These are phyloP conservation scores for Sporothrix inflata DNA, from an alignment of 2,329 filamentous ascomycete species.

Conservation along the genomic window DNA sequence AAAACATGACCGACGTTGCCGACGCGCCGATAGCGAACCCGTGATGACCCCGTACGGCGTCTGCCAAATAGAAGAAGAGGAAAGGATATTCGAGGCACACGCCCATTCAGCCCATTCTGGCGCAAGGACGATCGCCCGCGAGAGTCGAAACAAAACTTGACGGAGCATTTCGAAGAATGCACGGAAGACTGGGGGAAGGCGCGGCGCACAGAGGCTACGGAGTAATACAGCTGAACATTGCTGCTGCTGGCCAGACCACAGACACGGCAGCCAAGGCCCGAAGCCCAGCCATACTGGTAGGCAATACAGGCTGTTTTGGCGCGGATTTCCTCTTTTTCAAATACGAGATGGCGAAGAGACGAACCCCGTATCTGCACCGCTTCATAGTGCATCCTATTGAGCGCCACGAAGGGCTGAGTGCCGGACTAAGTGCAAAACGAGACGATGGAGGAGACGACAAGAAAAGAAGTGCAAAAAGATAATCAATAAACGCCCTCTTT, in stretches of 20 bases:
- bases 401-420: neutral
- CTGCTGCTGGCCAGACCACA: neutral
- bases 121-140: constrained; percentile 7
- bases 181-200: neutral
- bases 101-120: neutral
- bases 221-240: neutral
- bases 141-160: neutral
- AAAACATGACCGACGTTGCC: constrained; percentile 5
- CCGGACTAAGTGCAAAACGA: neutral
- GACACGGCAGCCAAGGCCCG: neutral
- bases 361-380: neutral
- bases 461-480: neutral
- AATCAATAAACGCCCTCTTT: neutral
- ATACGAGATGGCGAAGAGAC: neutral
- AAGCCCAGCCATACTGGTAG: neutral
- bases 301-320: neutral
- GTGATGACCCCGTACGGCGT: neutral
- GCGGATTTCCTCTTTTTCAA: neutral
- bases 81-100: constrained; percentile 6
- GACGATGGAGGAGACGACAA: neutral
- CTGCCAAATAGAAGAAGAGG: neutral
- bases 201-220: neutral
- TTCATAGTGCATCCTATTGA: neutral
- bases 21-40: constrained; percentile 8
- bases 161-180: neutral